Percentiles rank a stretch among this genome's conserved stretches.
Conservation (phyloP, 73 alveolate species). For the Paramecium sexaurelia region DNA sequence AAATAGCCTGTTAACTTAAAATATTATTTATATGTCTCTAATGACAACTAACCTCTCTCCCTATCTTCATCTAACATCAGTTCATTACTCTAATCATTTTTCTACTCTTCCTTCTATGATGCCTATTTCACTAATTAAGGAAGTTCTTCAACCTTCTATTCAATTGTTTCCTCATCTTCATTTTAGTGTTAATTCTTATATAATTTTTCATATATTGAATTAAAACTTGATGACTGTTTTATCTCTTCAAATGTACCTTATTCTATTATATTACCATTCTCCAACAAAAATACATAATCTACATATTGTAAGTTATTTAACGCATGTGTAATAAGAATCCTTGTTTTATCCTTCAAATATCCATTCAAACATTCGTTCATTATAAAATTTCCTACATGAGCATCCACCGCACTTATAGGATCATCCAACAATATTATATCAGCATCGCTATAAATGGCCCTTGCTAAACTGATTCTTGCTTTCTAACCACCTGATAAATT, state of each 20-base stretch:
- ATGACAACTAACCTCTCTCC: conserved; percentile 61
- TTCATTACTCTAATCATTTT: conserved; percentile 29
- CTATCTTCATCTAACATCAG: conserved; percentile 71
- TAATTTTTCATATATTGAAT: conserved; percentile 40
- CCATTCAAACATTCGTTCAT: conserved; percentile 59
- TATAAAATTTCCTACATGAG: conserved; percentile 64
- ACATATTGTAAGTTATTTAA: conserved; percentile 21
- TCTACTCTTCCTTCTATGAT: neutral
- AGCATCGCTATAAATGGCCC: conserved; percentile 84
- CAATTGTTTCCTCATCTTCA: conserved; percentile 18
- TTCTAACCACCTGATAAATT: conserved; percentile 87
- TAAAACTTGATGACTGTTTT: conserved; percentile 16
- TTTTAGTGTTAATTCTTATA: conserved; percentile 1
- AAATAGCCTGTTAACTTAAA: conserved; percentile 34
- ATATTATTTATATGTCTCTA: conserved; percentile 58
- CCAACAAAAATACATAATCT: conserved; percentile 55
- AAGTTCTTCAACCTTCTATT: neutral
- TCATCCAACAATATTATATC: conserved; percentile 86
- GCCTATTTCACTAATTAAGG: neutral
- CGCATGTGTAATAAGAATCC: conserved; percentile 61
- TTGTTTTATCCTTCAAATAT: conserved; percentile 52
- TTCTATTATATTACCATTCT: conserved; percentile 54
- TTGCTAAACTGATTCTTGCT: conserved; percentile 87
- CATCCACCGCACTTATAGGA: conserved; percentile 86
- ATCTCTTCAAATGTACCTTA: conserved; percentile 53